A percentile compares a stretch with the other conserved stretches of the same genome.
Conservation (phyloP, 306 rosid genomes). For the Alnus rubra region DNA sequence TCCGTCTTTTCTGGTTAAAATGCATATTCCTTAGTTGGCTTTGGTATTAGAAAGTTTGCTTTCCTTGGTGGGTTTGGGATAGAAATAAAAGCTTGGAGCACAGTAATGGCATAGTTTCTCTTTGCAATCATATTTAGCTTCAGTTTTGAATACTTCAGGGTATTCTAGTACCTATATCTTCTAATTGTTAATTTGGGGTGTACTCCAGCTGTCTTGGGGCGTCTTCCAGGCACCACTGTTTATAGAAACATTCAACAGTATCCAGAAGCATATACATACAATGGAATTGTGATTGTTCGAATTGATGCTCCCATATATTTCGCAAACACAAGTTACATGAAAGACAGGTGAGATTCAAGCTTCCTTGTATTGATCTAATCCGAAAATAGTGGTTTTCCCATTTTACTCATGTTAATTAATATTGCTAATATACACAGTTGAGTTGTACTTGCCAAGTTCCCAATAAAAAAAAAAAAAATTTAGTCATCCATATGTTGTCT, state of each 20-base stretch:
- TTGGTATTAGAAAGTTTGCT: too few species aligned
- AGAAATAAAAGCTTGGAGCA: constrained; percentile 5
- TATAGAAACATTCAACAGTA: constrained; percentile 85
- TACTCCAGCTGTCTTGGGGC: constrained; percentile 93
- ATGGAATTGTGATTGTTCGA: constrained; percentile 94
- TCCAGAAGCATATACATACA: constrained; percentile 92
- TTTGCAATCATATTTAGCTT: constrained; percentile 9
- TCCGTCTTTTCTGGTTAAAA: not conserved
- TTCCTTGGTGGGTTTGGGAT: not conserved
- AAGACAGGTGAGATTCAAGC: constrained; percentile 66
- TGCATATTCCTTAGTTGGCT: too few species aligned
- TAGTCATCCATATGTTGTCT: constrained; percentile 28
- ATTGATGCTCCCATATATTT: constrained; percentile 94
- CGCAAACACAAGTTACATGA: constrained; percentile 85
- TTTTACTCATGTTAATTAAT: not conserved
- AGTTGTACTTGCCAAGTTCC: constrained; percentile 24
- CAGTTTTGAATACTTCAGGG: not conserved
- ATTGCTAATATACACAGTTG: constrained; percentile 4
- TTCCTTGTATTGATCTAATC: constrained; percentile 9
- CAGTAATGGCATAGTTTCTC: not conserved
- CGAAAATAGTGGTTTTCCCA: not conserved
- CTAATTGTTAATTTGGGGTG: constrained; percentile 34
- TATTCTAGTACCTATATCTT: constrained; percentile 1
- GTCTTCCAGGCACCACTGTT: constrained; percentile 97
- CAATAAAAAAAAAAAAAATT: constrained; percentile 12